Base-by-base conservation (phyloP, 768 basidiomycete genomes). In the Calvatia gigantea region DNA sequence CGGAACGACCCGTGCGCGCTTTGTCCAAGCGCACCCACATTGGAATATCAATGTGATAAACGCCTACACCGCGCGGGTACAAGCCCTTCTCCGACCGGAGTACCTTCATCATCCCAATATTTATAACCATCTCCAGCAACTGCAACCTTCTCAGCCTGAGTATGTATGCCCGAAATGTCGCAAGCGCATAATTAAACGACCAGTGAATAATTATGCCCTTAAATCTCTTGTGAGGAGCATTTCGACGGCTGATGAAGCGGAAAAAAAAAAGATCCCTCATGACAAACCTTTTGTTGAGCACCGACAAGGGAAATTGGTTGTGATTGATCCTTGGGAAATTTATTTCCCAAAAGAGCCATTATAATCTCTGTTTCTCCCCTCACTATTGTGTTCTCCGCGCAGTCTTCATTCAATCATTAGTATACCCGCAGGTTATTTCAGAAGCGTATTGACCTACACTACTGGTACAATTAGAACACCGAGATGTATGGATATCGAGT, bases 161-260 rank as follows among this genome's bases (percentile, higher is more conserved):
- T 89, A 85, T 60, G 82, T 82, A 1, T 91, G 88, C 53, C 88
- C 88, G 2, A 81, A 79, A 4, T 91, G 88, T 61, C 75, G 88
- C 49, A 70, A 75, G 43, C 61, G 65, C 11, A 78, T 85, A 9
- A 64, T 69, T 28, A 72, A 63, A 11, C 75, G 73, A 19, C 88
- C 88, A 0, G 73, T 78, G 0, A 85, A 89, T 61, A 78, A 79
- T 42, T 90, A 81, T 64, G 73, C 75, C 5, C 66, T 89, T 46
- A 90, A 89, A 66, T 69, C 73, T 1, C 61, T 90, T 28, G 74
- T 84, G 3, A 70, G 76, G 29, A 72, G 73, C 3, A 68, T 86
- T n/a, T 78, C 80, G 1, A 67, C 65, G 12, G 76, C 77, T 7
- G 61, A 32, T 43, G 39, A 56, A 19, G 28, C 17, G 21, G 46